A percentile compares a stretch with the other conserved stretches of the same genome.
phyloP scores from a whole-genome alignment of 2,329 filamentous ascomycete genomes.

The Neopestalotiopsis rosae region DNA sequence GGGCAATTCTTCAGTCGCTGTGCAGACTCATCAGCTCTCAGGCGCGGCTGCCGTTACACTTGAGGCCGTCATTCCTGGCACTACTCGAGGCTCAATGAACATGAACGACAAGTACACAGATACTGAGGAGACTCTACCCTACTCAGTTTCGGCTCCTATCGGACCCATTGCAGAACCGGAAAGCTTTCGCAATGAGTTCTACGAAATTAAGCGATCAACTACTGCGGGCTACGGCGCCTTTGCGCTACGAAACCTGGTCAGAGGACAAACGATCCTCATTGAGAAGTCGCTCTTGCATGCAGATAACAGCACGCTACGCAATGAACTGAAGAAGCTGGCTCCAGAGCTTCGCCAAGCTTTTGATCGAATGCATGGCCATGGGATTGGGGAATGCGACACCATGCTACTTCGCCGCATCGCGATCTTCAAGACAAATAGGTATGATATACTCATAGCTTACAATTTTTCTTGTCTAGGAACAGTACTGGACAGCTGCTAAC shows the following conservation, averaged over 20 bases:
- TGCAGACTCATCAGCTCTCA: too few relatives aligned
- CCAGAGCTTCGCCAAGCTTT: slow-evolving; percentile 37
- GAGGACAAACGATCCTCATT: slow-evolving; percentile 46
- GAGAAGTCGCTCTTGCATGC: slow-evolving; percentile 50
- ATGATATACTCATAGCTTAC: slow-evolving; percentile 26
- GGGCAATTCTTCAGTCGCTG: not conserved
- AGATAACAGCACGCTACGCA: slow-evolving; percentile 33
- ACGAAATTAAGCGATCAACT: slow-evolving; percentile 45
- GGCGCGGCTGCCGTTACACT: too few relatives aligned
- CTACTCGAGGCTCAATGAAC: not conserved
- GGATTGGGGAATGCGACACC: slow-evolving; percentile 26
- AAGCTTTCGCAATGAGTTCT: slow-evolving; percentile 41
- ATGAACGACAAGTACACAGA: not conserved
- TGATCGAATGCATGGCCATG: slow-evolving; percentile 43
- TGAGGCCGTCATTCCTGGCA: not conserved
- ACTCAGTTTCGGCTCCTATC: not conserved
- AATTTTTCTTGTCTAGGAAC: not conserved
- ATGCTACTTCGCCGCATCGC: slow-evolving; percentile 37
- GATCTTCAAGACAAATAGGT: slow-evolving; percentile 55
- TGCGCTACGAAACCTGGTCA: slow-evolving; percentile 43
- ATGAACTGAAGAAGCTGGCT: slow-evolving; percentile 42
- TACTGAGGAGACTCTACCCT: not conserved
- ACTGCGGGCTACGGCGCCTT: slow-evolving; percentile 55
- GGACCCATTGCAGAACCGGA: slow-evolving; percentile 19
- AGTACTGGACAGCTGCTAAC: not conserved